Conservation (phyloP, 1,284 basidiomycete species). For the Puccinia coronata region DNA sequence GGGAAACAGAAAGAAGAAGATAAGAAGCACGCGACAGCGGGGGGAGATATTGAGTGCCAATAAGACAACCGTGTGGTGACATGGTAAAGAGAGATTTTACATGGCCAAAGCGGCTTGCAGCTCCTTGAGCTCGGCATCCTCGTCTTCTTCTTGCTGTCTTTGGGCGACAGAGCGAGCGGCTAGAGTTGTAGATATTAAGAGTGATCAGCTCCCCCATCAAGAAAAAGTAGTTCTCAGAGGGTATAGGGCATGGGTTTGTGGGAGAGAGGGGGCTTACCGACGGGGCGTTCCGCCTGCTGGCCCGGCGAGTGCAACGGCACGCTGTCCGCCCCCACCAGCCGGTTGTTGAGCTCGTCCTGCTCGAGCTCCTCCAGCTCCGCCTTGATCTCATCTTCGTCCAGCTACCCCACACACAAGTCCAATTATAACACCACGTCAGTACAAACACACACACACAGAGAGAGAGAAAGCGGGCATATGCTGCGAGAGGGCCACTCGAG, state of each 20-base stretch:
- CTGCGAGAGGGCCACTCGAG: no score
- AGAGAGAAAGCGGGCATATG: no score
- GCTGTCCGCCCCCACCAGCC: slow-evolving; percentile 82
- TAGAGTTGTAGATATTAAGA: slow-evolving; percentile 20
- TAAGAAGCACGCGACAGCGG: no score
- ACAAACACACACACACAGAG: no score
- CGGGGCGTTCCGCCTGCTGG: slow-evolving; percentile 62
- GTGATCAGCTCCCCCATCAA: slow-evolving; percentile 49
- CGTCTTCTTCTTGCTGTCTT: slow-evolving; percentile 74
- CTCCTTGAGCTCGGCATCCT: slow-evolving; percentile 85
- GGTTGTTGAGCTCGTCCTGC: slow-evolving; percentile 84
- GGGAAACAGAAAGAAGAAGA: no score
- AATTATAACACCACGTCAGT: no score
- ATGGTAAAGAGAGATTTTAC: slow-evolving; percentile 60
- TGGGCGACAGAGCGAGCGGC: slow-evolving; percentile 57
- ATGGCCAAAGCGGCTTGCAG: slow-evolving; percentile 89
- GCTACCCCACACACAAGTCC: no score
- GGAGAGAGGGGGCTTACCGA: slow-evolving; percentile 63
- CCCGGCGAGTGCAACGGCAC: slow-evolving; percentile 83
- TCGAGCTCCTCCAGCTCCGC: slow-evolving; percentile 86
- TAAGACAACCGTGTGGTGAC: no score
- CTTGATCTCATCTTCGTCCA: slow-evolving; percentile 73
- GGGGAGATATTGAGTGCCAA: background rate
- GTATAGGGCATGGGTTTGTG: slow-evolving; percentile 51
- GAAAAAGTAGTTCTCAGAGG: no score